Base-by-base conservation (phyloP, 495 filamentous ascomycete species). In the Hypoxylon perforatum region DNA sequence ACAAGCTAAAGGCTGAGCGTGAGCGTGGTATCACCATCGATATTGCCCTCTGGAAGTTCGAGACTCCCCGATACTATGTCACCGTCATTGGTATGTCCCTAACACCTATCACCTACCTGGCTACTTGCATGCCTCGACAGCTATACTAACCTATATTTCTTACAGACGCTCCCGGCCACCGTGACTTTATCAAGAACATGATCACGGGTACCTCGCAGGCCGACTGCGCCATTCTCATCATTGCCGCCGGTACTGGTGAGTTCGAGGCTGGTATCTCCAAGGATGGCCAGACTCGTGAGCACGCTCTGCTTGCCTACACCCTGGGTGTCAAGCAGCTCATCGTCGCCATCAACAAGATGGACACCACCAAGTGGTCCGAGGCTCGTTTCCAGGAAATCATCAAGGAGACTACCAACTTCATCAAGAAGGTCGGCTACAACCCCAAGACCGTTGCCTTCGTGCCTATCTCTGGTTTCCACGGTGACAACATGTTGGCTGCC, bases 111-210 rank as follows among this genome's bases (percentile, higher is more conserved):
- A 10, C 36, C 41, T 1, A 10, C 8, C 30, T 1, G 3, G 1
- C 7, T 30, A 15, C 6, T 7, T 11, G 14, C 2, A 12, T 52
- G 17, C 60, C 51, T 72, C 48, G 3, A 55, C 10, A 56, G 33
- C 7, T 10, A 57, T 48, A 30, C 57, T 63, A 63, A 65, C 35
- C 3, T 61, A 67, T 76, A 53, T 72, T 47, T 2, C 36, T 47
- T 67, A 35, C 74, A 93, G 93, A 99, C 81, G 95, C 95, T 84
- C 95, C 95, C 76, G 95, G 95, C 84, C 95, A 99, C 85, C 95
- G 95, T 92, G 95, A 99, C 80, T 99, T 99, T 87, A 99, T 99
- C 92, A 99, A 99, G 95, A 97, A 97, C 91, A 99, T 99, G 95
- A 99, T 98, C 87, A 98, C 95, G 86, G 95, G 95, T 91, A 98